Evolutionary conservation across 2,329 filamentous ascomycete genomes (phyloP).

Genomic region (Aureobasidium sp.): DNA sequence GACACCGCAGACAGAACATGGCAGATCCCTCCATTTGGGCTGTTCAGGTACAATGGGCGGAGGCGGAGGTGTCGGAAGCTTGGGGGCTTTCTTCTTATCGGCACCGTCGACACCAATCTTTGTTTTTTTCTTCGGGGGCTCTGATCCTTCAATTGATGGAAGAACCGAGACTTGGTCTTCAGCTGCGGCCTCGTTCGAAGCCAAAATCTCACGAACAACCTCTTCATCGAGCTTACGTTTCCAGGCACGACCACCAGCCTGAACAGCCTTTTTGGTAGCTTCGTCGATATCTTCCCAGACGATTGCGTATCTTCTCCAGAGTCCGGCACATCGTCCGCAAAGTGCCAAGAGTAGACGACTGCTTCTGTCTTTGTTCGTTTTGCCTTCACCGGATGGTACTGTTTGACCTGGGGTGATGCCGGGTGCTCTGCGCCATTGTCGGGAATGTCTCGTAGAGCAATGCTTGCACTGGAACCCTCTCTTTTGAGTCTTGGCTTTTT

Average conservation of each 20-base stretch:
- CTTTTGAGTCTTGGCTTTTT: conserved; percentile 73
- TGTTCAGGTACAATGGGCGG: conserved; percentile 65
- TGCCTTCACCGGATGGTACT: conserved; percentile 60
- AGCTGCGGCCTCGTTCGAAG: conserved; percentile 50
- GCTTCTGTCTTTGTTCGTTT: conserved; percentile 64
- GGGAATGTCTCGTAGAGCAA: conserved; percentile 69
- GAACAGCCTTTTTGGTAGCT: conserved; percentile 76
- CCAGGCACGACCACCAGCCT: conserved; percentile 75
- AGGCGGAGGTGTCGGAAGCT: conserved; percentile 50
- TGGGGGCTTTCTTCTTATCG: conserved; percentile 55
- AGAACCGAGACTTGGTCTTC: conserved; percentile 19
- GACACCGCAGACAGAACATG: conserved; percentile 77
- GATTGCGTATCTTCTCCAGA: conserved; percentile 94
- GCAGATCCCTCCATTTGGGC: conserved; percentile 69
- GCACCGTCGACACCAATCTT: conserved; percentile 43
- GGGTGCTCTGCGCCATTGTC: conserved; percentile 88
- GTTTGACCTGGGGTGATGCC: conserved; percentile 64
- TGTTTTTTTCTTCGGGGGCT: conserved; percentile 55
- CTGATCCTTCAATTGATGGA: conserved; percentile 28
- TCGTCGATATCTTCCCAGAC: conserved; percentile 94
- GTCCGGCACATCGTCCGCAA: conserved; percentile 80
- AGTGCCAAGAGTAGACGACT: conserved; percentile 70
- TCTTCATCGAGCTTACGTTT: conserved; percentile 91
- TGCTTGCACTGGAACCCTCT: conserved; percentile 90
- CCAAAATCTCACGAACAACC: conserved; percentile 65